Percentiles rank a stretch among this genome's conserved stretches.
These are phyloP conservation scores for Kwoniella heveanensis DNA, from an alignment of 768 basidiomycete genomes.

Conservation along the genomic window DNA sequence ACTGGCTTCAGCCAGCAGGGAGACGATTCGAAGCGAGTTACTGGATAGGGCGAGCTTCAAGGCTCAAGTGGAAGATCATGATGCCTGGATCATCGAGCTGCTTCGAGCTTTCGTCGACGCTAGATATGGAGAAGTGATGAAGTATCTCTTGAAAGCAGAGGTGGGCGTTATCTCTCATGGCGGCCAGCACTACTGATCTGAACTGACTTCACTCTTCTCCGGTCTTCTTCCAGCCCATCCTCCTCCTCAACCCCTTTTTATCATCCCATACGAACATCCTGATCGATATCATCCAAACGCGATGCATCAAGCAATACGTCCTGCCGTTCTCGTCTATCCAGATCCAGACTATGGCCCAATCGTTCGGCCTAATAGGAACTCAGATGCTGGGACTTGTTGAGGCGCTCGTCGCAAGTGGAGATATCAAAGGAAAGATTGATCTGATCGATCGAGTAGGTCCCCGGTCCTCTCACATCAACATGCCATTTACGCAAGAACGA, in stretches of 20 bases:
- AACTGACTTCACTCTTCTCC: neutral
- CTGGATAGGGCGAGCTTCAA: slow-evolving; percentile 72
- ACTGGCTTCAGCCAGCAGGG: slow-evolving; percentile 73
- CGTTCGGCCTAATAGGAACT: slow-evolving; percentile 78
- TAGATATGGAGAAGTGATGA: slow-evolving; percentile 79
- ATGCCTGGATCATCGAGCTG: slow-evolving; percentile 82
- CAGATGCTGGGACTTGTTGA: slow-evolving; percentile 76
- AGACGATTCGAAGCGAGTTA: slow-evolving; percentile 65
- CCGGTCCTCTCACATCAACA: too few species aligned
- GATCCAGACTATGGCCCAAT: slow-evolving; percentile 77
- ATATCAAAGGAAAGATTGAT: slow-evolving; percentile 81
- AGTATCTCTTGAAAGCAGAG: slow-evolving; percentile 71
- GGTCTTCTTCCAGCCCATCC: too few species aligned
- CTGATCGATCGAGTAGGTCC: slow-evolving; percentile 76
- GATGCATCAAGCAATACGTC: slow-evolving; percentile 83
- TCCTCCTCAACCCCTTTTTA: slow-evolving; percentile 77
- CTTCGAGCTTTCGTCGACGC: slow-evolving; percentile 82
- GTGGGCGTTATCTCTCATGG: slow-evolving; percentile 59
- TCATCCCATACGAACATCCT: slow-evolving; percentile 68
- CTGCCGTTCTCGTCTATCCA: slow-evolving; percentile 83
- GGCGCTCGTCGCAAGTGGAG: slow-evolving; percentile 71
- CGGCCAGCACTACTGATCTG: too few species aligned
- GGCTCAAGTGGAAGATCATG: slow-evolving; percentile 72
- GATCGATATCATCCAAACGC: slow-evolving; percentile 70
- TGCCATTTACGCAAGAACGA: too few species aligned